A percentile compares a stretch with the other conserved stretches of the same genome.
Conservation (phyloP, 441 rosid genomes). For the Croton setiger region DNA sequence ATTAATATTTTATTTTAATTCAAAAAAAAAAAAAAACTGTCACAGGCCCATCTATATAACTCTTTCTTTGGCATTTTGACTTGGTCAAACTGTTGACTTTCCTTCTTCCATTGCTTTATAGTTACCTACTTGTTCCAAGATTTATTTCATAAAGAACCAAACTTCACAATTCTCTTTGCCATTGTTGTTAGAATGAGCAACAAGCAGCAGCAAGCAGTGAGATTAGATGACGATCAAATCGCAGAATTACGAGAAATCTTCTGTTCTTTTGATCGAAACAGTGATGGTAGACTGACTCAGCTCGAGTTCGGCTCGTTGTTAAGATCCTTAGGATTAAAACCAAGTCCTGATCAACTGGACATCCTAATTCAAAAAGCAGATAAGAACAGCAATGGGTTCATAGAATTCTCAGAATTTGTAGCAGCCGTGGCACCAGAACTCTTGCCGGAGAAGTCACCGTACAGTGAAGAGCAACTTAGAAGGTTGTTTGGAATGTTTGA, state of each 20-base stretch:
- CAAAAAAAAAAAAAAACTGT: no score
- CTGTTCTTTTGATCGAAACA: slow-evolving; percentile 66
- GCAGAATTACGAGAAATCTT: slow-evolving; percentile 64
- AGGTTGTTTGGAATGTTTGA: slow-evolving; percentile 67
- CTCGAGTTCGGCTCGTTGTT: slow-evolving; percentile 73
- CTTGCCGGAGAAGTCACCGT: slow-evolving; percentile 51
- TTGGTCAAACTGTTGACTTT: no score
- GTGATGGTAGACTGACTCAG: slow-evolving; percentile 72
- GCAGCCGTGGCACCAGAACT: slow-evolving; percentile 69
- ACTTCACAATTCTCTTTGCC: no score
- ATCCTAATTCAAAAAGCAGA: slow-evolving; percentile 59
- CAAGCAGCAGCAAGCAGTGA: slow-evolving; percentile 39
- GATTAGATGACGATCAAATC: slow-evolving; percentile 64
- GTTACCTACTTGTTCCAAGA: no score
- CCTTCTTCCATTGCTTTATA: no score
- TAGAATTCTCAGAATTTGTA: slow-evolving; percentile 74
- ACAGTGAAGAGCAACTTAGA: slow-evolving; percentile 62
- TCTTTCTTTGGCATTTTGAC: no score
- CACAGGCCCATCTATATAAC: no score
- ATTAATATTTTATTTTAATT: no score
- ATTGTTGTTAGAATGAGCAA: slow-evolving; percentile 38
- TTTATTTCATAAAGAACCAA: no score
- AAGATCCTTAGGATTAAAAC: slow-evolving; percentile 58
- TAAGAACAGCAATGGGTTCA: slow-evolving; percentile 63
- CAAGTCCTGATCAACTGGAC: slow-evolving; percentile 61